Evolutionary conservation across 805 yeast species (phyloP).

Genomic region (Lipomyces yamadae): DNA sequence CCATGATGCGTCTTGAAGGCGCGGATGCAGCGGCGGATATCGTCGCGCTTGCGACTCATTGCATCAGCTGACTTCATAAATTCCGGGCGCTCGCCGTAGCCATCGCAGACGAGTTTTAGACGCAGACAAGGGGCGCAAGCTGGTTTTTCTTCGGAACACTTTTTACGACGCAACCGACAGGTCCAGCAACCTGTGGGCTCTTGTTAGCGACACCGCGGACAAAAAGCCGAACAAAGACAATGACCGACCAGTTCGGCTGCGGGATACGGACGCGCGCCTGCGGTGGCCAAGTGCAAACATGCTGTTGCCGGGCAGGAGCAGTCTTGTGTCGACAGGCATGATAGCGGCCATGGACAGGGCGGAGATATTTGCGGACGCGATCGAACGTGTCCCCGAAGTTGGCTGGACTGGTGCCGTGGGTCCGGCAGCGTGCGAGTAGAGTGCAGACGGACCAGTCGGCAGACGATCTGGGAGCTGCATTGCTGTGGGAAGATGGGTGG

Average conservation of each 20-base stretch:
- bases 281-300: slow-evolving; percentile 6
- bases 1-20: not conserved
- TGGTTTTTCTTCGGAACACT: slow-evolving; percentile 31
- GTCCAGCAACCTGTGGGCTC: slow-evolving; percentile 28
- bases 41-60: not conserved
- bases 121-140: slow-evolving; percentile 27
- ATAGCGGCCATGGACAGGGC: too few species aligned
- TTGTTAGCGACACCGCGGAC: not conserved
- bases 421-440: too few species aligned
- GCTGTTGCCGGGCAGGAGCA: too few species aligned
- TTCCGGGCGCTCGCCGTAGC: slow-evolving; percentile 33
- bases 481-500: not conserved
- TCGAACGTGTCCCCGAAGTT: too few species aligned
- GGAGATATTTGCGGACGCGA: too few species aligned
- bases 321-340: too few species aligned
- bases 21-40: slow-evolving; percentile 5
- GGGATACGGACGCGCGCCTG: slow-evolving; percentile 16
- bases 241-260: slow-evolving; percentile 22
- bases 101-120: slow-evolving; percentile 15
- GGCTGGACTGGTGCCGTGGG: too few species aligned
- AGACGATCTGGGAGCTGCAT: not conserved
- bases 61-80: slow-evolving; percentile 11
- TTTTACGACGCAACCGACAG: slow-evolving; percentile 34
- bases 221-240: not conserved
- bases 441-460: too few species aligned